Percentiles rank a stretch among this genome's conserved stretches.
These are phyloP conservation scores for Populus davidiana DNA, from an alignment of 345 rosid species.

Conservation along the genomic window DNA sequence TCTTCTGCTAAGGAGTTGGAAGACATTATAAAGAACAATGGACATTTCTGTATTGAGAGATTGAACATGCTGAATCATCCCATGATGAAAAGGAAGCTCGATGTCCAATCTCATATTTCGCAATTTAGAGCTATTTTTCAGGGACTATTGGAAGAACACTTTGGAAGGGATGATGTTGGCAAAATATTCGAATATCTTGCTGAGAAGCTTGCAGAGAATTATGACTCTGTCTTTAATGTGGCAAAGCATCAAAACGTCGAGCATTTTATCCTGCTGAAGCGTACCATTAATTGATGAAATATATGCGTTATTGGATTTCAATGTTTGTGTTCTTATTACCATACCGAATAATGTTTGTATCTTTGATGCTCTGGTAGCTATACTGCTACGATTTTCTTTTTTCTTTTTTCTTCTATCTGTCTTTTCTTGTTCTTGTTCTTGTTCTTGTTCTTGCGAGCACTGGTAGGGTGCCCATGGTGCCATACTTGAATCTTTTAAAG, in stretches of 20 bases:
- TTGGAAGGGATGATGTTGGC: conserved; percentile 7
- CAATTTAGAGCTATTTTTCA: conserved; percentile 10
- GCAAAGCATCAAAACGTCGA: neutral
- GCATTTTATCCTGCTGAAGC: conserved; percentile 1
- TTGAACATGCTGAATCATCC: conserved; percentile 5
- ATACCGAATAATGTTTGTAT: too few species aligned
- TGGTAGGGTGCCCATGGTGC: too few species aligned
- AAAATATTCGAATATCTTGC: conserved; percentile 1
- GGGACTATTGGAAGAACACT: conserved; percentile 12
- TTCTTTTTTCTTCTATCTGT: too few species aligned
- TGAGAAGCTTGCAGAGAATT: neutral
- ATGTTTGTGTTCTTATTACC: too few species aligned
- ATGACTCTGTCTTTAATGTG: neutral
- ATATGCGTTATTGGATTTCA: neutral
- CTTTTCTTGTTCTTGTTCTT: too few species aligned
- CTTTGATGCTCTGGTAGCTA: too few species aligned
- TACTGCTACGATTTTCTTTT: too few species aligned
- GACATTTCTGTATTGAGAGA: conserved; percentile 17
- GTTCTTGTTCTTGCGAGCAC: too few species aligned
- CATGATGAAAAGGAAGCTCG: neutral
- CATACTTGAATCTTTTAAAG: too few species aligned
- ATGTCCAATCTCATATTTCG: neutral
- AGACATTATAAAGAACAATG: conserved; percentile 7
- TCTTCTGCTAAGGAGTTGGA: too few species aligned
- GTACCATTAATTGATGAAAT: neutral